Conservation (phyloP, 495 filamentous ascomycete genomes). For the Paragyromitra xinjiangensis region DNA sequence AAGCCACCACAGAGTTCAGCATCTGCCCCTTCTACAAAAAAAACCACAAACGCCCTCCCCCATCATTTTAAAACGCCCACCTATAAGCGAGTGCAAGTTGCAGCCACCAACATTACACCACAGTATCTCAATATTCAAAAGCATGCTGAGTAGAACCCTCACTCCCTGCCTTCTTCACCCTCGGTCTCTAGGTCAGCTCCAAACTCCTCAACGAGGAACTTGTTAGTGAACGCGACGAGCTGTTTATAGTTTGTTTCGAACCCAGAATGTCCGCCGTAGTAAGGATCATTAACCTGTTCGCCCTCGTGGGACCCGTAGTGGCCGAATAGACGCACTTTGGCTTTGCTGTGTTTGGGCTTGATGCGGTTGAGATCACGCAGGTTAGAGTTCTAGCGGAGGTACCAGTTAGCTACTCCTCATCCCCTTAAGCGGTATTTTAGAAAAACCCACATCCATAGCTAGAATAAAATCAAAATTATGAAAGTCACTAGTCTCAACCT, state of each 20-base stretch:
- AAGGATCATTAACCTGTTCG: conserved; percentile 86
- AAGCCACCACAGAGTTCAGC: neutral
- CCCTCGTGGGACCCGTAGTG: conserved; percentile 76
- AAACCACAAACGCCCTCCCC: conserved; percentile 14
- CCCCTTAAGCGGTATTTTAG: neutral
- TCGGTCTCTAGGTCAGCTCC: conserved; percentile 38
- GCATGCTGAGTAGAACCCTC: neutral
- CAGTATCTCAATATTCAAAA: neutral
- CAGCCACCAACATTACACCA: neutral
- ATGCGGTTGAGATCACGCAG: conserved; percentile 72
- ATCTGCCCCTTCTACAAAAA: conserved; percentile 1
- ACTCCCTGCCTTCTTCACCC: neutral
- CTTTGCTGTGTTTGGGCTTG: conserved; percentile 64
- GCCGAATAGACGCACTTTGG: conserved; percentile 81
- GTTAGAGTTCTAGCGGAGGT: conserved; percentile 67
- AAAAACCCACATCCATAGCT: conserved; percentile 76
- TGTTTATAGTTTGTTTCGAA: conserved; percentile 90
- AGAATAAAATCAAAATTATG: conserved; percentile 88
- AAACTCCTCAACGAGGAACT: conserved; percentile 67
- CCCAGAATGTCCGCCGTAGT: conserved; percentile 83
- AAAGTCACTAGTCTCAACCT: conserved; percentile 77
- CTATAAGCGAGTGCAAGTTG: neutral
- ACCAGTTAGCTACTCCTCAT: neutral
- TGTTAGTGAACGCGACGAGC: conserved; percentile 77
- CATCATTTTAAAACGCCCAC: neutral